Evolutionary conservation across 2,329 filamentous ascomycete species (phyloP).

Genomic region (Sordariomycetes sp.): DNA sequence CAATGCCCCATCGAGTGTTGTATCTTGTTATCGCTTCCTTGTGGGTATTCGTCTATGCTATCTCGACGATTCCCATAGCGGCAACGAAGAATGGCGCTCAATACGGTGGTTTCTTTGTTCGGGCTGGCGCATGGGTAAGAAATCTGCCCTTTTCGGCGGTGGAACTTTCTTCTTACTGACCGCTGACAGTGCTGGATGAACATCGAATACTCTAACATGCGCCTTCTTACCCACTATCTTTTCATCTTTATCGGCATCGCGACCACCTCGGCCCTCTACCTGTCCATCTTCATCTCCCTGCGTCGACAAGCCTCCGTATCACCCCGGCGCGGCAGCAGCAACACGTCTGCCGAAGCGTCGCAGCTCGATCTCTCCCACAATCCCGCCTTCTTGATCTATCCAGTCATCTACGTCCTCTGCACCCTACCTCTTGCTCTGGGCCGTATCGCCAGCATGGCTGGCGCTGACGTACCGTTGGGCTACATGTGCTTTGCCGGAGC

Average conservation of each 20-base stretch:
- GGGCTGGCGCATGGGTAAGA: conserved; percentile 54
- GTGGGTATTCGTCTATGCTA: conserved; percentile 52
- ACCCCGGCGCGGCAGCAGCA: conserved; percentile 3
- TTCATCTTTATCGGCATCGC: conserved; percentile 46
- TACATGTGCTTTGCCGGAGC: conserved; percentile 52
- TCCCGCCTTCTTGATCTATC: conserved; percentile 56
- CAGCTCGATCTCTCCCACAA: conserved; percentile 21
- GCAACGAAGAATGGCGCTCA: conserved; percentile 30
- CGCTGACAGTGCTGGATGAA: conserved; percentile 54
- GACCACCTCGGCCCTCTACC: conserved; percentile 28
- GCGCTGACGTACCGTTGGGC: conserved; percentile 34
- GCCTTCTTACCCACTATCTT: conserved; percentile 53
- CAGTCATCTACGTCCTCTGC: conserved; percentile 59
- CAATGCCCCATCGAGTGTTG: conserved; percentile 39
- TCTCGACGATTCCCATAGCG: conserved; percentile 42
- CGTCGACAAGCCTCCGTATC: conserved; percentile 14
- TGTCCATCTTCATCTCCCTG: conserved; percentile 28
- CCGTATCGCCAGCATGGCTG: conserved; percentile 54
- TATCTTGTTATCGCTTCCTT: conserved; percentile 34
- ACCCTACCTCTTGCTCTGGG: conserved; percentile 57
- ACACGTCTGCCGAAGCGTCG: conserved; percentile 4
- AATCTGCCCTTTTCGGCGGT: conserved; percentile 5
- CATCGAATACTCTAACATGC: conserved; percentile 39
- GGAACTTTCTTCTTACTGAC: conserved; percentile 5
- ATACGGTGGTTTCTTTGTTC: conserved; percentile 45